Conservation (phyloP, 257 asterid genomes). For the Nicotiana attenuata region DNA sequence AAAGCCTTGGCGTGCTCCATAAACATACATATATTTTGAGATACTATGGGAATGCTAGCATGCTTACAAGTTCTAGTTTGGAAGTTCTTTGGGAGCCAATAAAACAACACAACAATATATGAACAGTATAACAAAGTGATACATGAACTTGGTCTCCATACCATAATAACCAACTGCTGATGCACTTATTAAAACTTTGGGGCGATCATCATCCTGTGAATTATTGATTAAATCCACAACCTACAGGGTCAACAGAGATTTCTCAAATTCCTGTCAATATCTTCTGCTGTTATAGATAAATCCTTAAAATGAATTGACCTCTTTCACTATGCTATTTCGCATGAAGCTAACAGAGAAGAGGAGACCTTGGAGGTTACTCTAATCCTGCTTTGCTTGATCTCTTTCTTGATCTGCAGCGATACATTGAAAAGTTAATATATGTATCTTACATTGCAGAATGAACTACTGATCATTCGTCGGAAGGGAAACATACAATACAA, state of each 20-base stretch:
- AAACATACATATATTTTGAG: neutral
- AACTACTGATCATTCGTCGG: neutral
- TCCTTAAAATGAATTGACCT: neutral
- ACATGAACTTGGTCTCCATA: conserved; percentile 19
- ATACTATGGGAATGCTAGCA: neutral
- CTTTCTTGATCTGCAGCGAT: conserved; percentile 77
- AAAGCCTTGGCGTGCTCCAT: neutral
- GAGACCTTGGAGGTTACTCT: conserved; percentile 70
- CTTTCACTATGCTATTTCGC: neutral
- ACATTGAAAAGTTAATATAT: conserved; percentile 11
- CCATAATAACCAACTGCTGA: conserved; percentile 96
- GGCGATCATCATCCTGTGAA: conserved; percentile 48
- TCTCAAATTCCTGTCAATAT: neutral
- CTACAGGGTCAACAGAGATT: conserved; percentile 27
- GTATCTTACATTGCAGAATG: neutral
- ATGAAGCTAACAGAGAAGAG: conserved; percentile 12
- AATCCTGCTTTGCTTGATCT: conserved; percentile 84
- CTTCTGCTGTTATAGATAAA: neutral
- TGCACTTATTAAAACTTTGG: conserved; percentile 81
- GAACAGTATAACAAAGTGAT: neutral
- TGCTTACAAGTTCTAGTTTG: neutral
- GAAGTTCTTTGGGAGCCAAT: neutral
- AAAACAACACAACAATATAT: neutral
- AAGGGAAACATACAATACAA: neutral
- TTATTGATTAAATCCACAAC: conserved; percentile 67